Percentiles rank a stretch among this genome's conserved stretches.
phyloP scores from a whole-genome alignment of 2,329 filamentous ascomycete genomes.

The Fusarium kyushuense region DNA sequence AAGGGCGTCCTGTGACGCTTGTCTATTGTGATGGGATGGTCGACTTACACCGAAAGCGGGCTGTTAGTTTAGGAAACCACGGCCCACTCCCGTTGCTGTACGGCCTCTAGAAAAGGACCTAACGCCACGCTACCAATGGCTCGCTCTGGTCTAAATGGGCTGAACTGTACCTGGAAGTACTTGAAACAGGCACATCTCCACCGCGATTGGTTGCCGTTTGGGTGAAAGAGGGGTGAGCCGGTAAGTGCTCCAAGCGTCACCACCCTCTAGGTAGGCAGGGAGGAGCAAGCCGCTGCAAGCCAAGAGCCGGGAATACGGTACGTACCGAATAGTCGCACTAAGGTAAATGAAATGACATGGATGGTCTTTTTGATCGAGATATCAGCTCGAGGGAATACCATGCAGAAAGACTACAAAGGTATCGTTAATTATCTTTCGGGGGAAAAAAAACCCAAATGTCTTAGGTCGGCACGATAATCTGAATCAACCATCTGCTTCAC shows the following conservation, averaged over 20 bases:
- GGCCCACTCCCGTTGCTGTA: conserved; percentile 20
- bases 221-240: conserved; percentile 13
- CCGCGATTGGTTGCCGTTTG: conserved; percentile 27
- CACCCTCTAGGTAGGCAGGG: conserved; percentile 34
- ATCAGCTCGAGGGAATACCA: background rate
- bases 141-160: conserved; percentile 20
- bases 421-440: background rate
- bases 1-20: conserved; percentile 45
- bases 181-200: conserved; percentile 37
- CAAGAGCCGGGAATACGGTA: conserved; percentile 29
- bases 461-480: conserved; percentile 7
- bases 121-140: conserved; percentile 7
- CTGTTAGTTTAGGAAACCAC: conserved; percentile 15
- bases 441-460: background rate
- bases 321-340: conserved; percentile 15
- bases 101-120: background rate
- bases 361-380: conserved; percentile 3
- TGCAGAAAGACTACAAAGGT: background rate
- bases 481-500: conserved; percentile 17
- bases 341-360: background rate
- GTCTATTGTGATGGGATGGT: conserved; percentile 42
- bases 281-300: conserved; percentile 25
- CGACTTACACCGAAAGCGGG: conserved; percentile 43
- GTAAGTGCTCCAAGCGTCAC: conserved; percentile 17
- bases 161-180: conserved; percentile 33